A percentile compares a stretch with the other conserved stretches of the same genome.
These are phyloP conservation scores for Smallanthus sonchifolius DNA, from an alignment of 129 eudicot genomes.

Conservation along the genomic window DNA sequence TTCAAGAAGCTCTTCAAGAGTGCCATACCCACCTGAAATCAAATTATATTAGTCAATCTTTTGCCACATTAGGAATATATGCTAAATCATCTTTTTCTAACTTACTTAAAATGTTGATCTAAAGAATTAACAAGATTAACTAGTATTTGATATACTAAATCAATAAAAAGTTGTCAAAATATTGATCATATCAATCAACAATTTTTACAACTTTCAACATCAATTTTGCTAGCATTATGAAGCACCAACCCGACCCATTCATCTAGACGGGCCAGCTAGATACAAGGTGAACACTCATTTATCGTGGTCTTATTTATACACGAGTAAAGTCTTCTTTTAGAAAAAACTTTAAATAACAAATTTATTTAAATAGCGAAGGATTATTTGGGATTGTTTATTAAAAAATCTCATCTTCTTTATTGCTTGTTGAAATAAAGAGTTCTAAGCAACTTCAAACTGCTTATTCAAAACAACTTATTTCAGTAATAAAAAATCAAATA, in stretches of 20 bases:
- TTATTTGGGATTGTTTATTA: too few relatives aligned
- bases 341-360: too few relatives aligned
- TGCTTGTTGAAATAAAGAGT: too few relatives aligned
- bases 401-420: too few relatives aligned
- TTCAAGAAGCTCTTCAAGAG: slow-evolving; percentile 91
- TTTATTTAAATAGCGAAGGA: too few relatives aligned
- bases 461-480: too few relatives aligned
- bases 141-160: background rate
- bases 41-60: background rate
- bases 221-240: background rate
- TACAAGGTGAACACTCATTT: too few relatives aligned
- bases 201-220: background rate
- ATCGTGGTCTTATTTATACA: too few relatives aligned
- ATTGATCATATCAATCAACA: background rate
- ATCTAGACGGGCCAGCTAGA: background rate
- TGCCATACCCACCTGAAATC: slow-evolving; percentile 91
- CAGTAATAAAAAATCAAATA: background rate
- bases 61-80: background rate
- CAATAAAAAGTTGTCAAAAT: background rate
- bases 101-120: background rate
- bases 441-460: too few relatives aligned
- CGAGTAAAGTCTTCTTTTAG: too few relatives aligned
- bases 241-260: background rate
- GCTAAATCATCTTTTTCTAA: background rate
- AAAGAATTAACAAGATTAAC: background rate